A percentile compares a stretch with the other conserved stretches of the same genome.
Conservation (phyloP, 2,329 filamentous ascomycete genomes). For the Cladosporium sphaerospermum region DNA sequence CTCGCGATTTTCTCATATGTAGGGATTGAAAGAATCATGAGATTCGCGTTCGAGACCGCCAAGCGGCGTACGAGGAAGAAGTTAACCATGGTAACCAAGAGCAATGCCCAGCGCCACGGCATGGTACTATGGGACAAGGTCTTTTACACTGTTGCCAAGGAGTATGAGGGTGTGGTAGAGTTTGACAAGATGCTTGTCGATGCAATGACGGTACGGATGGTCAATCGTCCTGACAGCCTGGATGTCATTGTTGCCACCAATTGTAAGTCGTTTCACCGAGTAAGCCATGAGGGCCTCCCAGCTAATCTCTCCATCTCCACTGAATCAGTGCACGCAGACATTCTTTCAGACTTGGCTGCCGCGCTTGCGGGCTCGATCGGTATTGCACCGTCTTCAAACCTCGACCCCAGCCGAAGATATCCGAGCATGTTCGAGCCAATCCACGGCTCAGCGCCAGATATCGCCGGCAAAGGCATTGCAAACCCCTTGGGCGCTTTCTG, state of each 20-base stretch:
- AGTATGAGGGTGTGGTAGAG: conserved; percentile 39
- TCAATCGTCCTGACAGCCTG: conserved; percentile 38
- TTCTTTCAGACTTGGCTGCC: conserved; percentile 62
- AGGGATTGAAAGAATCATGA: conserved; percentile 43
- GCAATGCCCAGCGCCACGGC: conserved; percentile 43
- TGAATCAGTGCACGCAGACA: conserved; percentile 28
- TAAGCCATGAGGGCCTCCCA: not conserved
- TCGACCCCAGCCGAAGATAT: conserved; percentile 56
- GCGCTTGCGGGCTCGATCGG: conserved; percentile 65
- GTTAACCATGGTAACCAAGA: conserved; percentile 46
- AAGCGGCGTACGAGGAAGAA: conserved; percentile 38
- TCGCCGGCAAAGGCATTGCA: conserved; percentile 56
- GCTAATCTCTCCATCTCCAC: conserved; percentile 8
- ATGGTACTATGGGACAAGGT: conserved; percentile 46
- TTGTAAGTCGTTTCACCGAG: conserved; percentile 34
- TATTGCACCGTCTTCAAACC: conserved; percentile 64
- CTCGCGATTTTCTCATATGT: conserved; percentile 43
- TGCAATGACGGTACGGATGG: conserved; percentile 46
- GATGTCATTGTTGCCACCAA: conserved; percentile 47
- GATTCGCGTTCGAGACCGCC: conserved; percentile 44
- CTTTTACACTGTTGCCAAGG: conserved; percentile 40
- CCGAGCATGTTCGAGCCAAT: conserved; percentile 60
- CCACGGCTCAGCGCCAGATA: conserved; percentile 59
- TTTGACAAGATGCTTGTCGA: conserved; percentile 47
- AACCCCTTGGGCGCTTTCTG: conserved; percentile 63